These are phyloP conservation scores for Colletotrichum destructivum DNA, from an alignment of 2,329 filamentous ascomycete species.

Conservation along the genomic window DNA sequence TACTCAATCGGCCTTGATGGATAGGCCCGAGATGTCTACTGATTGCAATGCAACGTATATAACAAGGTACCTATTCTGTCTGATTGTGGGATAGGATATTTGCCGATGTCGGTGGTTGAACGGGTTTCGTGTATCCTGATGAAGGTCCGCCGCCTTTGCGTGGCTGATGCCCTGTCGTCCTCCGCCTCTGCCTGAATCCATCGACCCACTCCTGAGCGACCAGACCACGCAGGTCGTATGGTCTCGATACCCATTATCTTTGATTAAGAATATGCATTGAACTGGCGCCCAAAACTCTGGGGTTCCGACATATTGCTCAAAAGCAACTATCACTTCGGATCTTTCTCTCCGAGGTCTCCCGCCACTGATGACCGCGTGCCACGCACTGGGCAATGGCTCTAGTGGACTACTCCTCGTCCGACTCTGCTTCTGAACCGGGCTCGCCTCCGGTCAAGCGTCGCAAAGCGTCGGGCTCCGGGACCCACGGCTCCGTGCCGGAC, in stretches of 20 bases:
- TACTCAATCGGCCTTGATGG: background rate
- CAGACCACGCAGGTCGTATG: no score
- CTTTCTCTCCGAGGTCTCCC: conserved; percentile 5
- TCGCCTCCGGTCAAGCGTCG: conserved; percentile 56
- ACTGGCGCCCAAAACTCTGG: background rate
- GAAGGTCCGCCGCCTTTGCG: conserved; percentile 29
- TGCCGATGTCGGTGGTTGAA: background rate
- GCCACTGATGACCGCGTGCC: background rate
- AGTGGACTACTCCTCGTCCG: conserved; percentile 75
- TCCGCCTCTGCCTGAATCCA: background rate
- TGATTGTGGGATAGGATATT: background rate
- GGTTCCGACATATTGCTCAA: background rate
- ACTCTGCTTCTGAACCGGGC: conserved; percentile 46
- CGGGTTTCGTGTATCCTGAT: conserved; percentile 18
- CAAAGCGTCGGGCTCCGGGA: conserved; percentile 49
- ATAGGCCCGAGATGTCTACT: background rate
- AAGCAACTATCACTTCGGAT: background rate
- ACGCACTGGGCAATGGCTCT: conserved; percentile 65
- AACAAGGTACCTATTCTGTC: background rate
- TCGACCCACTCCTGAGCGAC: background rate
- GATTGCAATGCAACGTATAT: background rate
- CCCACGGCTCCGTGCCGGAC: conserved; percentile 6
- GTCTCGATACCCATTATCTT: background rate
- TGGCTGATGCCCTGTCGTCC: conserved; percentile 4
- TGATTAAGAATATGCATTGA: background rate